These are phyloP conservation scores for Pseudogymnoascus pannorum DNA, from an alignment of 2,329 filamentous ascomycete genomes.

Conservation along the genomic window DNA sequence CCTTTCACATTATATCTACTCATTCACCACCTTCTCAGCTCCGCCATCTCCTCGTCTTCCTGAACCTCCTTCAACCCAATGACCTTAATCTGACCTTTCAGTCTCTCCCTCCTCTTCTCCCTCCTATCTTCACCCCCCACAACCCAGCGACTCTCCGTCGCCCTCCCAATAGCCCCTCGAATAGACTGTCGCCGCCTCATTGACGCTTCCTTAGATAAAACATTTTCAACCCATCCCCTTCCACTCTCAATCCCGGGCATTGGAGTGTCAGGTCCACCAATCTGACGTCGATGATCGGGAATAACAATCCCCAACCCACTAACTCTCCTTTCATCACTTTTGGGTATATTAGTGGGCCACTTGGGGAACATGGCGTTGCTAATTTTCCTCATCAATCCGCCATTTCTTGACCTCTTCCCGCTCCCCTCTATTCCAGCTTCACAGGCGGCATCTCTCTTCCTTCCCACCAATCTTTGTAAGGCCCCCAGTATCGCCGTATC, in stretches of 20 bases:
- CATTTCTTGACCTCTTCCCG: neutral
- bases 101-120: neutral
- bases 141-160: neutral
- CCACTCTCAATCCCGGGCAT: neutral
- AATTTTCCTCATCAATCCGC: neutral
- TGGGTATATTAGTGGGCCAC: neutral
- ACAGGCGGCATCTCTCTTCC: neutral
- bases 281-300: neutral
- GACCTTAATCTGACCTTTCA: neutral
- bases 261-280: neutral
- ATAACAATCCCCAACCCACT: conserved; percentile 3
- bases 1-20: neutral
- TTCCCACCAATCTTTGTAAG: neutral
- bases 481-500: neutral
- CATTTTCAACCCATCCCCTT: neutral
- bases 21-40: neutral
- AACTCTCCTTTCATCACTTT: neutral
- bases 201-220: neutral
- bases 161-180: neutral
- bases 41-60: neutral
- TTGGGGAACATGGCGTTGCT: neutral
- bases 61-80: neutral
- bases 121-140: neutral
- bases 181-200: neutral
- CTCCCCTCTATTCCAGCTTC: neutral